These are phyloP conservation scores for Pestalotiopsis sp. DNA, from an alignment of 2,329 filamentous ascomycete species.

Conservation along the genomic window DNA sequence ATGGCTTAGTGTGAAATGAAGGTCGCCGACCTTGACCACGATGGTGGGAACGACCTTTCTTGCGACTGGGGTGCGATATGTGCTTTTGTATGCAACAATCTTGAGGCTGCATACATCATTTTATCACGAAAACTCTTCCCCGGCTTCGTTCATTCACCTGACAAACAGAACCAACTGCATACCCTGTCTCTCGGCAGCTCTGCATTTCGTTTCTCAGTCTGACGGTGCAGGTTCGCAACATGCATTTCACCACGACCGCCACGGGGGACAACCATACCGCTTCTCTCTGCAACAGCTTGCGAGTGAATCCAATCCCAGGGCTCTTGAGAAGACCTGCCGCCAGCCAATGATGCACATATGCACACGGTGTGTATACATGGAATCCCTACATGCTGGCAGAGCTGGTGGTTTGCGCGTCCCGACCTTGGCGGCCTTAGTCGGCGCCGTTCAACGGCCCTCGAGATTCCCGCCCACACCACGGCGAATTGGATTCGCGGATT, in stretches of 20 bases:
- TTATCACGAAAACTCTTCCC: slow-evolving; percentile 12
- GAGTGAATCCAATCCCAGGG: not conserved
- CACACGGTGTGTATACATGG: not conserved
- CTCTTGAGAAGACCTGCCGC: not conserved
- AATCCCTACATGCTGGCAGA: not conserved
- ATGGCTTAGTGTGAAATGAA: not conserved
- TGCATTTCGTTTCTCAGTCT: not conserved
- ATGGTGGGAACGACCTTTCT: slow-evolving; percentile 5
- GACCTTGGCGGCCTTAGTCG: slow-evolving; percentile 1
- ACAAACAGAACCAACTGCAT: not conserved
- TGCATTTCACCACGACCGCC: not conserved
- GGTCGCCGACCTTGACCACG: slow-evolving; percentile 8
- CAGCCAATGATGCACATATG: not conserved
- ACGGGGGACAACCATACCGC: not conserved
- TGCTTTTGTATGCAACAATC: slow-evolving; percentile 6
- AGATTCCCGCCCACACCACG: not conserved
- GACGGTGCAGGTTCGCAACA: not conserved
- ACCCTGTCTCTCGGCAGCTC: not conserved
- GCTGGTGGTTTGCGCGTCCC: slow-evolving; percentile 3
- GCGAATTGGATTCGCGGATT: slow-evolving; percentile 4
- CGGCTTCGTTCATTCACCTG: not conserved
- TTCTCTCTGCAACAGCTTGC: not conserved
- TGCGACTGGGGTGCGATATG: not conserved
- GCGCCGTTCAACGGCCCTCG: not conserved
- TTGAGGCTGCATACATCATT: slow-evolving; percentile 9